phyloP scores from a whole-genome alignment of 2,329 filamentous ascomycete species.

The Colletotrichum destructivum region DNA sequence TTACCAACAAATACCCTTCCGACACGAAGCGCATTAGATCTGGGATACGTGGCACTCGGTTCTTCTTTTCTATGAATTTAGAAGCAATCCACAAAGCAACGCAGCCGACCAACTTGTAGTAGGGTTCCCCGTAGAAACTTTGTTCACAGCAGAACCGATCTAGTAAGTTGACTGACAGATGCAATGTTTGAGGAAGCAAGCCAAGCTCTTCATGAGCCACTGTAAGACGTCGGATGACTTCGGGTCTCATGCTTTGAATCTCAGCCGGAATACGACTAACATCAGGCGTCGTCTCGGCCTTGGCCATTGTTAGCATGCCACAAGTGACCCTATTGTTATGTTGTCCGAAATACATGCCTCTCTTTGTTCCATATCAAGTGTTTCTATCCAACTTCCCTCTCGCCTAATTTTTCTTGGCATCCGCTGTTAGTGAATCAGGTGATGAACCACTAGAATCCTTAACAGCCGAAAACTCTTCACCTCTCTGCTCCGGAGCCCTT shows the following conservation, averaged over 20 bases:
- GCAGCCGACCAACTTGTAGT: constrained; percentile 3
- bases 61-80: not conserved
- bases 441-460: too few species aligned
- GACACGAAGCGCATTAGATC: too few species aligned
- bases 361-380: not conserved
- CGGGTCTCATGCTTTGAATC: not conserved
- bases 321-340: not conserved
- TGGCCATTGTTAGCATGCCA: not conserved
- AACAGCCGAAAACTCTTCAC: too few species aligned
- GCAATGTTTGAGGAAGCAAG: constrained; percentile 2
- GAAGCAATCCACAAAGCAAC: constrained; percentile 2
- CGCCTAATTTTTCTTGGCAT: too few species aligned
- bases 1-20: too few species aligned
- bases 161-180: not conserved
- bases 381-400: too few species aligned
- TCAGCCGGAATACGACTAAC: not conserved
- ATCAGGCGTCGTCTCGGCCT: constrained; percentile 5
- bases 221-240: not conserved
- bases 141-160: constrained; percentile 5
- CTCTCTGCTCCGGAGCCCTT: too few species aligned
- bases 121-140: not conserved
- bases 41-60: too few species aligned
- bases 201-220: not conserved
- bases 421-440: too few species aligned
- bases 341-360: constrained; percentile 1